Percentiles rank a stretch among this genome's conserved stretches.
Conservation (phyloP, 2,329 filamentous ascomycete species). For the Aspergillus tamarii region DNA sequence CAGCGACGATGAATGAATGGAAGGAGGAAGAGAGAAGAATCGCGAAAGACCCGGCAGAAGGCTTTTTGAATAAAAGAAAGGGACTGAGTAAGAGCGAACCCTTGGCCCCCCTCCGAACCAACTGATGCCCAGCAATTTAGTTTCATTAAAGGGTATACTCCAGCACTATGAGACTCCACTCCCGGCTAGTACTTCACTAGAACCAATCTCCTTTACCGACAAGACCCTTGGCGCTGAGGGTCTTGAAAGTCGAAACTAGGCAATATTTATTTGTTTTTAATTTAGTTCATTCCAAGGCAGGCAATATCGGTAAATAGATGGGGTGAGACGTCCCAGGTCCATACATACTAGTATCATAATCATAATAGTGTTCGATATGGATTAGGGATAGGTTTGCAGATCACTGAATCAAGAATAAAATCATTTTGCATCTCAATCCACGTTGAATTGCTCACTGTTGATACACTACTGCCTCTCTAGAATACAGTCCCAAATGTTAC, state of each 20-base stretch:
- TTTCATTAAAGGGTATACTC: conserved; percentile 5
- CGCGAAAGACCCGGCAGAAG: neutral
- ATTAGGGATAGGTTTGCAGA: neutral
- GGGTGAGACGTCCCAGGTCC: neutral
- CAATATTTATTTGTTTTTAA: neutral
- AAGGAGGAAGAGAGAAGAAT: conserved; percentile 9
- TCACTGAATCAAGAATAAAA: neutral
- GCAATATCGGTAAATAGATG: neutral
- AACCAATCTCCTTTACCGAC: conserved; percentile 5
- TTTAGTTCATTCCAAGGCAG: neutral
- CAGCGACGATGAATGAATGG: conserved; percentile 10
- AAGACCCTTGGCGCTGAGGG: conserved; percentile 2
- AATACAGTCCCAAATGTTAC: conserved; percentile 17
- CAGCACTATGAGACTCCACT: neutral
- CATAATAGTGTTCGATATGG: neutral
- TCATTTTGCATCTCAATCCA: conserved; percentile 10
- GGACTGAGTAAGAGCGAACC: neutral
- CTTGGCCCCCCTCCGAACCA: conserved; percentile 1
- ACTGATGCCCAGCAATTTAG: conserved; percentile 4
- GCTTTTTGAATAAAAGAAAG: neutral
- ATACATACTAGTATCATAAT: neutral
- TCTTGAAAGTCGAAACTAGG: neutral
- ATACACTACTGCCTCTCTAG: conserved; percentile 9
- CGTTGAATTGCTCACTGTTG: neutral
- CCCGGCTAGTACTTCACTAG: neutral